Base-by-base conservation (phyloP, 495 filamentous ascomycete genomes). In the Penicillium waksmanii region DNA sequence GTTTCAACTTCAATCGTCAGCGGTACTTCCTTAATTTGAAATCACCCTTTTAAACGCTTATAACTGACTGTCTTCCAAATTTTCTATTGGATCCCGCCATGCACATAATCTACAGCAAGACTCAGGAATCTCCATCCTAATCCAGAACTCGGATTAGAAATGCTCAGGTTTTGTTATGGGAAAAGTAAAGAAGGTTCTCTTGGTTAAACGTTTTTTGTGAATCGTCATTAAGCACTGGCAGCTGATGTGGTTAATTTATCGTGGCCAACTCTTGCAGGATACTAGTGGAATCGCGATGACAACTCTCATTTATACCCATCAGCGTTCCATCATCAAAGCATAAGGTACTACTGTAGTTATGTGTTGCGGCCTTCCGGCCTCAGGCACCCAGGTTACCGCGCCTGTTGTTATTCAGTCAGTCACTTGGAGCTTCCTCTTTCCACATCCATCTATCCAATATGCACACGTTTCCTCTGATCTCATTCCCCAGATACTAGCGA, bases 1-100 rank as follows among this genome's bases (percentile, higher is more conserved):
- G 11, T 35, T 51, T 19, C 33, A 51, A 51, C 49, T 51, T 33
- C 23, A 31, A 51, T 51, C n/a, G 5, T 51, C 49, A 51, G 49
- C 21, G 21, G 21, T 21, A 21, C 12, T 35, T 35, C 34, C 49
- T 51, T 9, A 7, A 35, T 25, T 25, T 35, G 6, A 33, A 51
- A 51, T 3, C 3, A 34, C 5, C 18, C 12, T 51, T 25, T 3
- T 51, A 35, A 51, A 34, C 27, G 8, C 2, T 51, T 5, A 12
- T 2, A 35, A 51, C 49, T 51, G 18, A 51, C 49, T 15, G 27
- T 51, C 27, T 35, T 51, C n/a, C 49, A 51, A 51, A 35, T 3
- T 1, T 15, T 17, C 18, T 35, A 2, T 15, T 51, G 25, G 49
- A 51, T 51, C 0, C 49, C n/a, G n/a, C n/a, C n/a, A n/a, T n/a